phyloP scores from a whole-genome alignment of 345 rosid genomes.

The Erodium maritimum region DNA sequence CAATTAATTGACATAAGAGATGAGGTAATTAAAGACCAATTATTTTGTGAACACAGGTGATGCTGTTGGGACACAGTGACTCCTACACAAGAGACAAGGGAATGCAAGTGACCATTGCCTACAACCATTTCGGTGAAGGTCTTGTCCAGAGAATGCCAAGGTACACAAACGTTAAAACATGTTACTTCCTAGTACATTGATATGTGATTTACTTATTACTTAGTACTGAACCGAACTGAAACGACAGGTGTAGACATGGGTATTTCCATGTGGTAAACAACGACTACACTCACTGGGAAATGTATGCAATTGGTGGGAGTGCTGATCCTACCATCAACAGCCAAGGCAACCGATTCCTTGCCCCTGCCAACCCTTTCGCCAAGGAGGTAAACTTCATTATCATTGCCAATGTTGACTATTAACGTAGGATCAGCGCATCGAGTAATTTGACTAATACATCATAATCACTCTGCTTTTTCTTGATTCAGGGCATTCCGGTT shows the following conservation, averaged over 20 bases:
- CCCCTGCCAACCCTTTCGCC: constrained; percentile 62
- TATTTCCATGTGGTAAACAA: constrained; percentile 98
- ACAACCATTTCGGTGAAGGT: constrained; percentile 98
- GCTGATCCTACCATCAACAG: constrained; percentile 96
- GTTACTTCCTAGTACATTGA: not conserved
- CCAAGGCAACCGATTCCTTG: constrained; percentile 88
- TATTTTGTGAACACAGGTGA: constrained; percentile 38
- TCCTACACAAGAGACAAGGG: constrained; percentile 76
- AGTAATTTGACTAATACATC: too few species aligned
- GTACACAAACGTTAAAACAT: constrained; percentile 12
- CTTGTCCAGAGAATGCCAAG: constrained; percentile 98
- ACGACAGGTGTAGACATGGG: constrained; percentile 85
- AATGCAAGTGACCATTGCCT: constrained; percentile 94
- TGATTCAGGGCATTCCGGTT: too few species aligned
- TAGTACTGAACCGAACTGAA: not conserved
- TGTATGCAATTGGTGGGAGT: constrained; percentile 99
- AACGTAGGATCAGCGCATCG: too few species aligned
- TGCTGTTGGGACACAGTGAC: constrained; percentile 92
- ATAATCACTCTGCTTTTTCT: too few species aligned
- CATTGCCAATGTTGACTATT: too few species aligned
- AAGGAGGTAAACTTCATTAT: constrained; percentile 27
- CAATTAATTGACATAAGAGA: too few species aligned
- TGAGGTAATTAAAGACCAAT: too few species aligned
- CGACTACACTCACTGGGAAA: constrained; percentile 97
- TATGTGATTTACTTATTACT: not conserved